Percentiles rank a stretch among this genome's conserved stretches.
These are phyloP conservation scores for Candida nitratophila DNA, from an alignment of 805 yeast genomes.

Conservation along the genomic window DNA sequence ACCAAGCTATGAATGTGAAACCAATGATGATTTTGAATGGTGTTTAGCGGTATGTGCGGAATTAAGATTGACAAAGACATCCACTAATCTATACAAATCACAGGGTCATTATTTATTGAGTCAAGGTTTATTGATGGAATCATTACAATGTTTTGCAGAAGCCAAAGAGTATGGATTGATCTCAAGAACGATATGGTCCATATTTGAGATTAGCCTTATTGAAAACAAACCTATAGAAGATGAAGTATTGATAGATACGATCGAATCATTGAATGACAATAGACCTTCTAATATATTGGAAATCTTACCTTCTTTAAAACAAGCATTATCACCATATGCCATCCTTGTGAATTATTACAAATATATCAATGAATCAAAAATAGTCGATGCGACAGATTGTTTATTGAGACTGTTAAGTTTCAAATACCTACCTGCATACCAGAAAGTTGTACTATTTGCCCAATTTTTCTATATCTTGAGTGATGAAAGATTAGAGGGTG, in stretches of 20 bases:
- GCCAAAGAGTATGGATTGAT: slow-evolving; percentile 50
- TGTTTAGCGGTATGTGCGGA: slow-evolving; percentile 65
- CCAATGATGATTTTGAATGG: slow-evolving; percentile 79
- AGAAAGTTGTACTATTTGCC: not conserved
- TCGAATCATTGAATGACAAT: slow-evolving; percentile 4
- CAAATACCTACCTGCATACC: slow-evolving; percentile 44
- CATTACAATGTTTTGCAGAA: slow-evolving; percentile 55
- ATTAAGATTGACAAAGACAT: slow-evolving; percentile 51
- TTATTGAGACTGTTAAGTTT: slow-evolving; percentile 38
- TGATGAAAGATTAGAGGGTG: not conserved
- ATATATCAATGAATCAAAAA: slow-evolving; percentile 12
- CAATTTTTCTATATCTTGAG: not conserved
- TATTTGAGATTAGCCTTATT: slow-evolving; percentile 54
- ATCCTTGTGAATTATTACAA: slow-evolving; percentile 46
- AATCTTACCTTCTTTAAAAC: slow-evolving; percentile 54
- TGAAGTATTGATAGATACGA: slow-evolving; percentile 26
- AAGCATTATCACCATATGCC: slow-evolving; percentile 67
- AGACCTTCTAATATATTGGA: slow-evolving; percentile 13
- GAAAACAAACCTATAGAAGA: slow-evolving; percentile 50
- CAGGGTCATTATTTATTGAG: slow-evolving; percentile 34
- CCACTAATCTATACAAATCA: slow-evolving; percentile 45
- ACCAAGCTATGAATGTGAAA: slow-evolving; percentile 52
- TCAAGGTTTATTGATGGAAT: slow-evolving; percentile 40
- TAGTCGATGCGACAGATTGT: slow-evolving; percentile 18
- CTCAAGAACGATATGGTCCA: slow-evolving; percentile 47